Conservation (phyloP, 1,284 basidiomycete genomes). For the Phellopilus nigrolimitatus region DNA sequence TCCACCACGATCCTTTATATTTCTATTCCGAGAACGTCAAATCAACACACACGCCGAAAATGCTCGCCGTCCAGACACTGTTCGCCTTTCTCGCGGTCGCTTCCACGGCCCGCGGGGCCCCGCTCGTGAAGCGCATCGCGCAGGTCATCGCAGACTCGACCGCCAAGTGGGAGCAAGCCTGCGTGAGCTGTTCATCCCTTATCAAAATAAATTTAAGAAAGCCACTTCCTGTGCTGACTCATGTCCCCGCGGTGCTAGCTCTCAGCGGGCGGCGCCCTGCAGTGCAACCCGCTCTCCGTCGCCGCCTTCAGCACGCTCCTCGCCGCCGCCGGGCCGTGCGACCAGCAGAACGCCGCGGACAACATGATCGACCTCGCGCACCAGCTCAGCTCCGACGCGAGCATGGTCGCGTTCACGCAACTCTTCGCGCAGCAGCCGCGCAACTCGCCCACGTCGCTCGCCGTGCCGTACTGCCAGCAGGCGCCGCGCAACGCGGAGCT, state of each 20-base stretch:
- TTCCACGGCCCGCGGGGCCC: slow-evolving; percentile 21
- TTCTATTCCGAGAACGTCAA: neutral
- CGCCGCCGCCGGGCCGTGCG: slow-evolving; percentile 43
- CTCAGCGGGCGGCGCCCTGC: slow-evolving; percentile 45
- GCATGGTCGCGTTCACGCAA: slow-evolving; percentile 56
- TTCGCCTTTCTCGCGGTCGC: slow-evolving; percentile 12
- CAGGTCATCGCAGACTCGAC: slow-evolving; percentile 40
- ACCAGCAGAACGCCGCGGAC: slow-evolving; percentile 59
- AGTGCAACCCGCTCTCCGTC: slow-evolving; percentile 52
- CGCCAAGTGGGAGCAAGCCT: slow-evolving; percentile 40
- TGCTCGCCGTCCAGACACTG: neutral
- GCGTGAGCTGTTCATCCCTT: slow-evolving; percentile 30
- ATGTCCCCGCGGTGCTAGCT: neutral
- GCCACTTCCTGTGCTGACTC: neutral
- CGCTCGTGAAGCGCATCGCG: slow-evolving; percentile 39
- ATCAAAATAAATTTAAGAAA: neutral
- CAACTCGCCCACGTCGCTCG: slow-evolving; percentile 42
- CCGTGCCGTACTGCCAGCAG: slow-evolving; percentile 48
- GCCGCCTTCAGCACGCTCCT: slow-evolving; percentile 38
- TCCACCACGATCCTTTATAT: neutral
- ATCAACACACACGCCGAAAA: neutral
- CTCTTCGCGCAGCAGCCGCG: slow-evolving; percentile 55
- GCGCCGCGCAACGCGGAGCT: slow-evolving; percentile 46
- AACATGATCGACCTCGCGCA: slow-evolving; percentile 58
- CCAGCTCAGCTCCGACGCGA: slow-evolving; percentile 44